Percentiles rank a stretch among this genome's conserved stretches.
Conservation (phyloP, 768 basidiomycete genomes). For the Tricholomella constricta region DNA sequence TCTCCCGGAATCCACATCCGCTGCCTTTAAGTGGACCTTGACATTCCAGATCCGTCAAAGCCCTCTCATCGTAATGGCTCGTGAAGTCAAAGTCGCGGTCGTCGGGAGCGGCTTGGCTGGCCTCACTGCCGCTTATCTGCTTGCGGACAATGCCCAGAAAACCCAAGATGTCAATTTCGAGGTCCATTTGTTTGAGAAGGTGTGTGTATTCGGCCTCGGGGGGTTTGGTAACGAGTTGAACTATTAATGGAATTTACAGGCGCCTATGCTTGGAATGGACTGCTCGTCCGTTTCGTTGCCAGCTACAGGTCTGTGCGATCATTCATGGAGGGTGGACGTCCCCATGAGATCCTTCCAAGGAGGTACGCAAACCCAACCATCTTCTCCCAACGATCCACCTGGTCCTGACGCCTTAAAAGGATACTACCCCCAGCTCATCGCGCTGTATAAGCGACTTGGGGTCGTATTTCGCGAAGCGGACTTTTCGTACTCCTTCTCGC, state of each 20-base stretch:
- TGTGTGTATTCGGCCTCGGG: constrained; percentile 26
- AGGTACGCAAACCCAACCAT: constrained; percentile 41
- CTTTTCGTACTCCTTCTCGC: constrained; percentile 76
- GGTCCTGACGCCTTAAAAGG: constrained; percentile 38
- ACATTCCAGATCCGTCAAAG: neutral
- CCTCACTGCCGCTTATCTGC: constrained; percentile 64
- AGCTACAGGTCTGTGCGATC: constrained; percentile 29
- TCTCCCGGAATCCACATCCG: neutral
- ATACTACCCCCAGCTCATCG: constrained; percentile 72
- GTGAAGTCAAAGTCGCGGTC: constrained; percentile 63
- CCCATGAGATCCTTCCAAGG: constrained; percentile 85
- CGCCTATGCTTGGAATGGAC: constrained; percentile 66
- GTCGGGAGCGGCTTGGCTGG: constrained; percentile 76
- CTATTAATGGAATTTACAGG: constrained; percentile 34
- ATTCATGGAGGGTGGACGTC: constrained; percentile 66
- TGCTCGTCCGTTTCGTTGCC: constrained; percentile 55
- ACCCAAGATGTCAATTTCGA: constrained; percentile 54
- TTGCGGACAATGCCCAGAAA: constrained; percentile 36
- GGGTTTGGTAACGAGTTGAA: neutral
- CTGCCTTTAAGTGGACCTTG: neutral
- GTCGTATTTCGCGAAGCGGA: constrained; percentile 56
- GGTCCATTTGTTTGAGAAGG: constrained; percentile 78
- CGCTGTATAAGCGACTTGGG: constrained; percentile 62
- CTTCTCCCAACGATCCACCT: too few species aligned
- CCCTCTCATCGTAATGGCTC: constrained; percentile 25